Evolutionary conservation across 495 filamentous ascomycete genomes (phyloP).

Genomic region (Trichoderma orchidacearum): DNA sequence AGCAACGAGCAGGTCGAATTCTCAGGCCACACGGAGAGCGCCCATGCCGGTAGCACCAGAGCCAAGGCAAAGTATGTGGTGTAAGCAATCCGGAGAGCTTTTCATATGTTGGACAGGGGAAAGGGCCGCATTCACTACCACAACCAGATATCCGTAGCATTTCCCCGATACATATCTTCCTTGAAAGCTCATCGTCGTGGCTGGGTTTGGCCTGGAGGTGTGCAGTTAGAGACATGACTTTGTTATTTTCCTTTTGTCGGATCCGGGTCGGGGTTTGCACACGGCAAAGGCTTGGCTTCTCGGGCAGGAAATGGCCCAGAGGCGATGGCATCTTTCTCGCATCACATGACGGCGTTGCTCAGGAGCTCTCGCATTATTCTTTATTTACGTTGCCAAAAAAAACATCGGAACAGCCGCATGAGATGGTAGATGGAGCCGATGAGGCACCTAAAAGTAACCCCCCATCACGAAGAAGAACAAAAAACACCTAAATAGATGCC

Average conservation of each 20-base stretch:
- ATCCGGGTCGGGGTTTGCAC: background rate
- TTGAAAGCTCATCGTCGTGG: background rate
- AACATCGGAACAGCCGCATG: background rate
- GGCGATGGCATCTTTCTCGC: background rate
- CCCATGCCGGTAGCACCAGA: constrained; percentile 81
- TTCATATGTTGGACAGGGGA: background rate
- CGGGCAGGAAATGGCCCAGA: background rate
- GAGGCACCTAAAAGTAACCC: background rate
- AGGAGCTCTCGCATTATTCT: background rate
- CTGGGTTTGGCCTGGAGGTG: background rate
- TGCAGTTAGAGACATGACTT: background rate
- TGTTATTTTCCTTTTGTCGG: background rate
- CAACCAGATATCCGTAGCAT: background rate
- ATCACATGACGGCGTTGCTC: background rate
- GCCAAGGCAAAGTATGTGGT: constrained; percentile 89
- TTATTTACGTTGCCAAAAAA: background rate
- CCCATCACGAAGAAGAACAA: background rate
- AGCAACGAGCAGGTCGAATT: constrained; percentile 74
- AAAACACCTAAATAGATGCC: background rate
- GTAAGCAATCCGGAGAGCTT: constrained; percentile 24
- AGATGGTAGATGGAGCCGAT: background rate
- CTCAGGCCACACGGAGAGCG: constrained; percentile 88
- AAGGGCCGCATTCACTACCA: background rate
- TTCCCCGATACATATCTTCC: background rate
- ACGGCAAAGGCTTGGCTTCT: background rate